Percentiles rank a stretch among this genome's conserved stretches.
Evolutionary conservation across 306 rosid species (phyloP).

Genomic region (Pyrus communis): DNA sequence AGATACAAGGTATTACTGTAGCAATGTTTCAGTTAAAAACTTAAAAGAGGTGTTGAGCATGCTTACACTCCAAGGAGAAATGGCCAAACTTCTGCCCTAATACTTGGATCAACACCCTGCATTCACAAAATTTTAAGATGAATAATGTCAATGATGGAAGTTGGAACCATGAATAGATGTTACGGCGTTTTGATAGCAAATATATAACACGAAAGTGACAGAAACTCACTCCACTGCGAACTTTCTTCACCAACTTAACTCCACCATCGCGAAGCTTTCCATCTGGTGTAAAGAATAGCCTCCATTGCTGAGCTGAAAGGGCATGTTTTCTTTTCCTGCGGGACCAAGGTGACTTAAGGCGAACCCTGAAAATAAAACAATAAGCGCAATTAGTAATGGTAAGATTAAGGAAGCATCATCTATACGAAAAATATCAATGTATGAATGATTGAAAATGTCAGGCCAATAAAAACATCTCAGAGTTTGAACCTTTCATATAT

Average conservation of each 20-base stretch:
- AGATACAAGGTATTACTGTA: neutral
- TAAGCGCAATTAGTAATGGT: neutral
- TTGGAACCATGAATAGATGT: neutral
- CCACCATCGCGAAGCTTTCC: conserved; percentile 89
- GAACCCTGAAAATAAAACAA: conserved; percentile 52
- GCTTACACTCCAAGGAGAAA: conserved; percentile 99
- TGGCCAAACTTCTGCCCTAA: conserved; percentile 96
- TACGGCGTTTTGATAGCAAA: neutral
- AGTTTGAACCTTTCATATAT: neutral
- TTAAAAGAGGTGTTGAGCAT: conserved; percentile 10
- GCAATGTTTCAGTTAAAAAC: conserved; percentile 1
- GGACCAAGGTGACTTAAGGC: conserved; percentile 99
- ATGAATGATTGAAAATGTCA: neutral
- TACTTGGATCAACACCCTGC: conserved; percentile 93
- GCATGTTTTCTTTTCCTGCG: conserved; percentile 85
- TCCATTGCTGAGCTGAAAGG: conserved; percentile 81
- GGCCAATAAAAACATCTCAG: neutral
- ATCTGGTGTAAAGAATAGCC: conserved; percentile 60
- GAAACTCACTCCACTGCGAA: conserved; percentile 95
- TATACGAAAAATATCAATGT: neutral
- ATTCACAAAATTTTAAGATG: conserved; percentile 17
- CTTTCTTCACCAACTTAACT: conserved; percentile 79
- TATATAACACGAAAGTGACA: neutral
- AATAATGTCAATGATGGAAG: conserved; percentile 12
- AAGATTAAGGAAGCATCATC: neutral